Conservation (phyloP, 345 rosid species). For the Citrus hindsii region DNA sequence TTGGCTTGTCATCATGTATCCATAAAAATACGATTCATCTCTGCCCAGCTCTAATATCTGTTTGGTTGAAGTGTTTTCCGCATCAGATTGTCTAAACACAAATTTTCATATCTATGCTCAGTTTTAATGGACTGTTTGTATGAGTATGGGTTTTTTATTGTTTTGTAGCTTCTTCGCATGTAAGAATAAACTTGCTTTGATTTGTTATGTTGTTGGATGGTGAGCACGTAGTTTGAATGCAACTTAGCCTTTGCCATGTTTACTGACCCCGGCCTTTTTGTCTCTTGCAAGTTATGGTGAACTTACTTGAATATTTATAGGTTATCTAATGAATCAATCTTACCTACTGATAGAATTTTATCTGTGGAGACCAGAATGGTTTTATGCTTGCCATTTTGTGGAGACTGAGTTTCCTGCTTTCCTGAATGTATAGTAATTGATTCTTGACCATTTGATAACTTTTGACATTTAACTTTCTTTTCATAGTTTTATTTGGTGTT, state of each 20-base stretch:
- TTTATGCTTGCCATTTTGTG: background rate
- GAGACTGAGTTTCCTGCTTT: background rate
- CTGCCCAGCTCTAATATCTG: background rate
- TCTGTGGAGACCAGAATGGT: background rate
- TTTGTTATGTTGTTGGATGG: background rate
- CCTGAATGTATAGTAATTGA: background rate
- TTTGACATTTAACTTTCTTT: background rate
- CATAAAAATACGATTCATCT: background rate
- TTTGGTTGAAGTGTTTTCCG: too few species aligned
- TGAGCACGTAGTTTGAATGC: background rate
- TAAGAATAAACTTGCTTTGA: background rate
- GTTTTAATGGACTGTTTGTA: background rate
- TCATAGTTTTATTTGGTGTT: conserved; percentile 13
- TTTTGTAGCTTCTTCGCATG: background rate
- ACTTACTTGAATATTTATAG: background rate
- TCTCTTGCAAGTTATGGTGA: background rate
- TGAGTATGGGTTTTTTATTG: background rate
- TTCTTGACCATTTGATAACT: background rate
- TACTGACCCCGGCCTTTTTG: background rate
- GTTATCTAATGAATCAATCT: background rate
- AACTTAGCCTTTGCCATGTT: background rate
- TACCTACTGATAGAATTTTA: background rate
- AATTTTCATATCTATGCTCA: background rate
- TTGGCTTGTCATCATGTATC: background rate
- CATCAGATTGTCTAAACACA: background rate